These are phyloP conservation scores for Boletus coccyginus DNA, from an alignment of 768 basidiomycete species.

Conservation along the genomic window DNA sequence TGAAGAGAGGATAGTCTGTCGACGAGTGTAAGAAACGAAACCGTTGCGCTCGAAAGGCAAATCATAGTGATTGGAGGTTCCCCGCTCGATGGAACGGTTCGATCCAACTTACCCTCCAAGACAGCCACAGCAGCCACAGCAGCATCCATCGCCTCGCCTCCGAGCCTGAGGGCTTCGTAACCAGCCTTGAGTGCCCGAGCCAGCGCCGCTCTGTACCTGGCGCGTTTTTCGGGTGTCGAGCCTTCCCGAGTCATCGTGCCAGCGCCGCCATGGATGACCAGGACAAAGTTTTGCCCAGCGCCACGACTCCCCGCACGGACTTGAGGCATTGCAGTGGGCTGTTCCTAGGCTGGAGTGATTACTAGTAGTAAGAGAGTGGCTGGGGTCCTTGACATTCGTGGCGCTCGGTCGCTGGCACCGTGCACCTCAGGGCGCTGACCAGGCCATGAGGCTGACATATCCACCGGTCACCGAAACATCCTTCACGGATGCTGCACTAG, in stretches of 20 bases:
- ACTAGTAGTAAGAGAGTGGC: neutral
- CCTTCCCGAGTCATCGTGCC: constrained; percentile 59
- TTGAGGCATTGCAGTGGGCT: neutral
- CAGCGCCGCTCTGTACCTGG: constrained; percentile 56
- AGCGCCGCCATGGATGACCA: constrained; percentile 81
- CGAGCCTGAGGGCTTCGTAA: constrained; percentile 55
- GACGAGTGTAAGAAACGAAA: neutral
- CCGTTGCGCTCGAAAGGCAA: no score
- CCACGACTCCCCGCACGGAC: constrained; percentile 6
- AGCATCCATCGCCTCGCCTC: constrained; percentile 84
- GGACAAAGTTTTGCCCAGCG: constrained; percentile 30
- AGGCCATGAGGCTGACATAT: constrained; percentile 62
- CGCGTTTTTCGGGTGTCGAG: constrained; percentile 60
- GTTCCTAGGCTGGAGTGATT: neutral
- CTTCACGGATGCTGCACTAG: constrained; percentile 48
- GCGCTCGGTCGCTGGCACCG: neutral
- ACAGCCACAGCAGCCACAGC: constrained; percentile 68
- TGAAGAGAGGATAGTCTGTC: constrained; percentile 74
- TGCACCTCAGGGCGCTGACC: no score
- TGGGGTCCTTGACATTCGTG: constrained; percentile 5
- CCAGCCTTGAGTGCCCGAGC: constrained; percentile 57
- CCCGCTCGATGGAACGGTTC: neutral
- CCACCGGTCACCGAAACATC: constrained; percentile 55
- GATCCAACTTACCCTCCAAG: constrained; percentile 58
- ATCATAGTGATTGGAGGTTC: neutral